Evolutionary conservation across 106 monocot species (phyloP).

Genomic region (Xerophyta viscosa): DNA sequence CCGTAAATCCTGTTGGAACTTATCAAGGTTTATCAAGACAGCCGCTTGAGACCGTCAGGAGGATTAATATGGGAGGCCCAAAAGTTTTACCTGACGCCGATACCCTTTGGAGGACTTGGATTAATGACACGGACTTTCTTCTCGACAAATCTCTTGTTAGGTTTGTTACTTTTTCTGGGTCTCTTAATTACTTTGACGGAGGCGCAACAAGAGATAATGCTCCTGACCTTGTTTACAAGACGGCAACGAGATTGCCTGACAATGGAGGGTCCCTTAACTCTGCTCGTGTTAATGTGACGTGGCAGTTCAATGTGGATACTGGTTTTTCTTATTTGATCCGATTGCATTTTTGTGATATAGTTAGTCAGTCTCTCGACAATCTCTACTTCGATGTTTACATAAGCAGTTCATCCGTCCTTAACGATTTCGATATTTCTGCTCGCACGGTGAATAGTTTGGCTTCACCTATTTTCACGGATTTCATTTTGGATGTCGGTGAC

Average conservation of each 20-base stretch:
- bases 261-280: background rate
- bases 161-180: background rate
- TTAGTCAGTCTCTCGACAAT: conserved; percentile 15
- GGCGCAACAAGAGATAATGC: conserved; percentile 37
- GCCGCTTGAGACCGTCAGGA: conserved; percentile 50
- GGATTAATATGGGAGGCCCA: conserved; percentile 73
- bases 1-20: conserved; percentile 14
- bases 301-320: conserved; percentile 51
- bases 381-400: conserved; percentile 59
- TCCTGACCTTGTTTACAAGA: conserved; percentile 40
- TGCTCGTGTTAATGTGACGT: conserved; percentile 52
- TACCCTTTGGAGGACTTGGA: conserved; percentile 69
- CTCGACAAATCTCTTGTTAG: conserved; percentile 10
- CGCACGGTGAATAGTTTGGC: conserved; percentile 8
- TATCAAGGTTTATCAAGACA: conserved; percentile 30
- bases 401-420: conserved; percentile 10
- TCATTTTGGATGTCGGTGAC: conserved; percentile 16
- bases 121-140: conserved; percentile 29
- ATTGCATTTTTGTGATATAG: conserved; percentile 79
- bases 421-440: conserved; percentile 27
- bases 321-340: conserved; percentile 44
- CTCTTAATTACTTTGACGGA: conserved; percentile 12
- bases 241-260: conserved; percentile 23
- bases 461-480: conserved; percentile 37
- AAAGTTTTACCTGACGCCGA: conserved; percentile 38